Base-by-base conservation (phyloP, 2,329 filamentous ascomycete genomes). In the Teratosphaeria nubilosa region DNA sequence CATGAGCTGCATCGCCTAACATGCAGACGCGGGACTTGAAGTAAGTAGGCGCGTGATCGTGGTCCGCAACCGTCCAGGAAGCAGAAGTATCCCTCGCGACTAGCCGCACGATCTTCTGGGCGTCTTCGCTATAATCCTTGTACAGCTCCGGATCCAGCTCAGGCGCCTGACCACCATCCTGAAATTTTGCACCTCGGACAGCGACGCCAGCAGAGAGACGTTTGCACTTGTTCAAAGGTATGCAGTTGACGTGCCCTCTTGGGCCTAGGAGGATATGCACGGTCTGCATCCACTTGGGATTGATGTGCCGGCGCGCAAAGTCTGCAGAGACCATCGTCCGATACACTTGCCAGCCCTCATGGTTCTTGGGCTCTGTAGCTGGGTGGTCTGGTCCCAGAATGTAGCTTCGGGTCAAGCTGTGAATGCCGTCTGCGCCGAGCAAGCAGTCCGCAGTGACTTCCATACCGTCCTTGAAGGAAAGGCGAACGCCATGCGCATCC, bases 381-480 rank as follows among this genome's bases (percentile, higher is more conserved):
- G 69, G 68, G 53, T 71, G 68, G 54, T 68, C 64, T 24, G 64
- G 58, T 10, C 69, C 69, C 1, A 78, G 71, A 56, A 81, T 77
- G n/a, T 74, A 74, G 25, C 68, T 69, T 13, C 74, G 70, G 25
- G 79, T 73, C 1, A 73, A 69, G 22, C 78, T 81, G 63, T 78
- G 77, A 53, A 82, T 77, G 45, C 81, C 81, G 65, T 83, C 80
- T 0, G 79, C 76, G 0, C 79, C 80, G 16, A 83, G 72, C 25
- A 82, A 64, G 48, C 81, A 66, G 61, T 82, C 78, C 0, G 77
- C 78, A 0, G 67, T 65, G 0, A 71, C 70, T 2, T 66, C 71
- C 0, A 72, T 75, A 5, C 77, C 78, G 63, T 82, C 80, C n/a
- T 73, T 68, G 62, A 83, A 82, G 27, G 64, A 64, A 0, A 82